Evolutionary conservation across 306 rosid species (phyloP).

Genomic region (Dryas alaskensis): DNA sequence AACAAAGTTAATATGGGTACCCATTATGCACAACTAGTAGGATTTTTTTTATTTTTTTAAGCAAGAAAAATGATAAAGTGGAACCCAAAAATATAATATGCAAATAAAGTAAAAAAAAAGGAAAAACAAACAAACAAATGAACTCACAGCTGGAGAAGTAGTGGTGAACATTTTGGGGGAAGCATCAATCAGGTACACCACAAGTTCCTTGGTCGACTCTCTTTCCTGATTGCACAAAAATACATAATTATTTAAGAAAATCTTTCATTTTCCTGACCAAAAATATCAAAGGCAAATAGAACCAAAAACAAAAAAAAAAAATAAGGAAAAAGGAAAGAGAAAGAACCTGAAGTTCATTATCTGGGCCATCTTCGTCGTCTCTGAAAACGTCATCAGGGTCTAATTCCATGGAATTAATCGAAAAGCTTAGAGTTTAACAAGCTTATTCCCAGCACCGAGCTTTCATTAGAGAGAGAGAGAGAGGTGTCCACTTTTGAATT

Average conservation of each 20-base stretch:
- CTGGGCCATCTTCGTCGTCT: constrained; percentile 78
- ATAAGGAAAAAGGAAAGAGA: background rate
- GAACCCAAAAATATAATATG: background rate
- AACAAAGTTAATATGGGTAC: background rate
- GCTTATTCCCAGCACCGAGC: background rate
- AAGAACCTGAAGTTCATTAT: constrained; percentile 42
- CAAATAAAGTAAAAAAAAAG: background rate
- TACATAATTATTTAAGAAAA: background rate
- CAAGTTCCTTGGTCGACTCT: constrained; percentile 63
- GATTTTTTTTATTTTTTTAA: background rate
- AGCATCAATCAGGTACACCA: constrained; percentile 81
- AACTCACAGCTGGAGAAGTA: constrained; percentile 49
- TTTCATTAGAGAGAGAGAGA: background rate
- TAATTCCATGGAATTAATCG: constrained; percentile 40
- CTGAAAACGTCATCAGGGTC: constrained; percentile 82
- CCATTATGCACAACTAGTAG: background rate
- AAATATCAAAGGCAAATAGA: background rate
- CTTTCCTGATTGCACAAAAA: constrained; percentile 38
- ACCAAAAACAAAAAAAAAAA: background rate
- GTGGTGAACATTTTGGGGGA: constrained; percentile 81
- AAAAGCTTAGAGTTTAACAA: background rate
- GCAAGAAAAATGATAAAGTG: too few relatives aligned
- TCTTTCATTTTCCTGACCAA: background rate
- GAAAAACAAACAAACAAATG: background rate
- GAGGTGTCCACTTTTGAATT: background rate